Percentiles rank a stretch among this genome's conserved stretches.
Conservation (phyloP, 805 yeast species). For the Ogataea ramenticola region DNA sequence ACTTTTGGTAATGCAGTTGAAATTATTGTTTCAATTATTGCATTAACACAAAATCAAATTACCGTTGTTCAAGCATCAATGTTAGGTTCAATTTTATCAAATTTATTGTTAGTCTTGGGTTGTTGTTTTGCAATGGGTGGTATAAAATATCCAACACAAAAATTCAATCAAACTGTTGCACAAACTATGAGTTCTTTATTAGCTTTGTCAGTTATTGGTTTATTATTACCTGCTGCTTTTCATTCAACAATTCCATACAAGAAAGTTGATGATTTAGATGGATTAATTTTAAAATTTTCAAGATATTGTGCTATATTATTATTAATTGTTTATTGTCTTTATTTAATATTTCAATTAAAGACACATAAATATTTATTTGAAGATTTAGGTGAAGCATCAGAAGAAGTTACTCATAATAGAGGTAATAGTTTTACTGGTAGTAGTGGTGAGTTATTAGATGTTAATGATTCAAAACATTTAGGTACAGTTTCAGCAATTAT, state of each 20-base stretch:
- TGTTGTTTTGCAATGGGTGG: conserved; percentile 95
- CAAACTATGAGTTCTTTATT: conserved; percentile 94
- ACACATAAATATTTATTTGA: conserved; percentile 81
- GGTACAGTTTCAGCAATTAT: conserved; percentile 46
- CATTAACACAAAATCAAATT: conserved; percentile 77
- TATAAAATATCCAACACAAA: conserved; percentile 73
- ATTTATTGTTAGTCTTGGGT: conserved; percentile 85
- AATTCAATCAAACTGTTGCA: conserved; percentile 92
- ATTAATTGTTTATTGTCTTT: conserved; percentile 68
- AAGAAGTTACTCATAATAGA: conserved; percentile 17
- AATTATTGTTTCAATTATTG: conserved; percentile 88
- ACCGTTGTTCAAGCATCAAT: conserved; percentile 95
- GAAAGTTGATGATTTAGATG: conserved; percentile 17
- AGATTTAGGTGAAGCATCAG: conserved; percentile 31
- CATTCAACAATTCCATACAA: conserved; percentile 62
- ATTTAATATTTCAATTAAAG: conserved; percentile 78
- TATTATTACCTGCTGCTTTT: conserved; percentile 94
- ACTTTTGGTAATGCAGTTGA: conserved; percentile 98
- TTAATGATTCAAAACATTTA: conserved; percentile 34
- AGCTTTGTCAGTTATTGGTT: conserved; percentile 84
- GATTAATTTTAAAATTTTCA: conserved; percentile 61
- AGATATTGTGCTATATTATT: conserved; percentile 82
- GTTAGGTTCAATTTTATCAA: conserved; percentile 91
- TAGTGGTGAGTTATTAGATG: conserved; percentile 3
- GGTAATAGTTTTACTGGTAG: not conserved